Evolutionary conservation across 2,329 filamentous ascomycete species (phyloP).

Genomic region (Calonectria hawksworthii): DNA sequence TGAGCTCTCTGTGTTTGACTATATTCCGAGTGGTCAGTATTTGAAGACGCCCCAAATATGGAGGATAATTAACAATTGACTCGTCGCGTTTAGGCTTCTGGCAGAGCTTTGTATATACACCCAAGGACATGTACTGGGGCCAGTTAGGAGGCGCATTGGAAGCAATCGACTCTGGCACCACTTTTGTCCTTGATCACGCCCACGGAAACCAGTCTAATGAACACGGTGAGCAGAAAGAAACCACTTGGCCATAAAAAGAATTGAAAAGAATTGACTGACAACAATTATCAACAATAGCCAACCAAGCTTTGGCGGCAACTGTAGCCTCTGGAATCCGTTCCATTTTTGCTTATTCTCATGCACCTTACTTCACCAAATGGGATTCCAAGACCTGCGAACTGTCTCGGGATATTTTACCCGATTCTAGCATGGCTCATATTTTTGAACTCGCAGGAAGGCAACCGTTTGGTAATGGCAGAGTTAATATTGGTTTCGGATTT

Average conservation of each 20-base stretch:
- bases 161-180: conserved; percentile 17
- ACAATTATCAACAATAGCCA: background rate
- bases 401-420: background rate
- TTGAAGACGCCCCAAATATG: background rate
- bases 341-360: conserved; percentile 3
- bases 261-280: background rate
- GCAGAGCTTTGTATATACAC: conserved; percentile 20
- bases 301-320: background rate
- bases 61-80: background rate
- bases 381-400: conserved; percentile 3
- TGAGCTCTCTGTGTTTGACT: conserved; percentile 15
- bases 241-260: background rate
- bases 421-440: conserved; percentile 12
- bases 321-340: conserved; percentile 12
- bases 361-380: conserved; percentile 12
- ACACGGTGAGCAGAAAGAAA: conserved; percentile 1
- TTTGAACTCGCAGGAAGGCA: background rate
- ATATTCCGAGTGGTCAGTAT: conserved; percentile 9
- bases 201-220: conserved; percentile 24
- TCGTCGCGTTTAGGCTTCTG: conserved; percentile 1
- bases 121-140: conserved; percentile 21
- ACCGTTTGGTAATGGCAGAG: conserved; percentile 1
- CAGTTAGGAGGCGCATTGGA: conserved; percentile 18
- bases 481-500: background rate
- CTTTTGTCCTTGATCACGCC: conserved; percentile 24